These are phyloP conservation scores for Fomitopsis pulvina DNA, from an alignment of 768 basidiomycete genomes.

Conservation along the genomic window DNA sequence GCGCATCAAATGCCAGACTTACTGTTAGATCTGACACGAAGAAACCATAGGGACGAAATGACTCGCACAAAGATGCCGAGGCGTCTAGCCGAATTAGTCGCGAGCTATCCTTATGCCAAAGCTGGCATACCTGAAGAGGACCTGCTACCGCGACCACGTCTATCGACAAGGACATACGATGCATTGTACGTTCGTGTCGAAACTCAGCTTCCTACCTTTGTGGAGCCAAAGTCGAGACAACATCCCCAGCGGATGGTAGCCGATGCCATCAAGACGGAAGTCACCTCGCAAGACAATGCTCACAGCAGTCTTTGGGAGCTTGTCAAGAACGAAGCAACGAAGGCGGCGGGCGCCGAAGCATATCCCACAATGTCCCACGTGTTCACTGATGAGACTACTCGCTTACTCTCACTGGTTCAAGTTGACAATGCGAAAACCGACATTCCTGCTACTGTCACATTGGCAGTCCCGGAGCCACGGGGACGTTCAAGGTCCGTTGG, in stretches of 20 bases:
- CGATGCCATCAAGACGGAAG: conserved; percentile 48
- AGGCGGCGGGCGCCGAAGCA: conserved; percentile 21
- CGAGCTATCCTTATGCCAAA: conserved; percentile 57
- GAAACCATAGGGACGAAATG: conserved; percentile 47
- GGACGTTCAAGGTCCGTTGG: conserved; percentile 26
- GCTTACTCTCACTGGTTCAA: conserved; percentile 43
- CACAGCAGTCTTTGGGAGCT: conserved; percentile 45
- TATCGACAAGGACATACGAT: conserved; percentile 58
- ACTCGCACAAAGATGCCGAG: conserved; percentile 51
- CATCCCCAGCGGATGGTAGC: conserved; percentile 55
- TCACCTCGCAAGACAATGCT: conserved; percentile 28
- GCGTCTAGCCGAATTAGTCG: conserved; percentile 64
- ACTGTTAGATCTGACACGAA: not conserved
- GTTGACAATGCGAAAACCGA: conserved; percentile 28
- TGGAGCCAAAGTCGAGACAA: conserved; percentile 30
- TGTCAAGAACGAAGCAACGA: conserved; percentile 35
- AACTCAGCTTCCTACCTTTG: conserved; percentile 36
- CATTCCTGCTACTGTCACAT: conserved; percentile 18
- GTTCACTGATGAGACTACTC: conserved; percentile 65
- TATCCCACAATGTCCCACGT: conserved; percentile 40
- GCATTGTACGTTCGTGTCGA: conserved; percentile 66
- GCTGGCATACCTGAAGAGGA: conserved; percentile 26
- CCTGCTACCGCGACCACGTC: conserved; percentile 56
- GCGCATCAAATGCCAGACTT: conserved; percentile 7
- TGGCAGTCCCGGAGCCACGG: conserved; percentile 25